Evolutionary conservation across 2,329 filamentous ascomycete species (phyloP).

Genomic region (Colletotrichum lindemuthianum): DNA sequence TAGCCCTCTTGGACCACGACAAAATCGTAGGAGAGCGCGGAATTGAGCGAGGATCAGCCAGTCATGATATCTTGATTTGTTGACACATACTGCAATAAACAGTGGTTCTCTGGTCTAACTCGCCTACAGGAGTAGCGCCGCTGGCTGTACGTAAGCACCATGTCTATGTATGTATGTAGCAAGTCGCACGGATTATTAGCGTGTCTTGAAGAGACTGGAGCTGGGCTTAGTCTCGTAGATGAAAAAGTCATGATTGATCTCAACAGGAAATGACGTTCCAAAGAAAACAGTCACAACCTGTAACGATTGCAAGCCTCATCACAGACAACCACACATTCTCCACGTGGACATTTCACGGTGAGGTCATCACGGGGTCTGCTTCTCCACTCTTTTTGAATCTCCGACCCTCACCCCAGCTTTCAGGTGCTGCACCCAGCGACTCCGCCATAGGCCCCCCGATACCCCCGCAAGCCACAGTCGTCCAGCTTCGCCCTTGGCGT

Average conservation of each 20-base stretch:
- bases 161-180: too few species aligned
- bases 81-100: slow-evolving; percentile 6
- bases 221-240: too few species aligned
- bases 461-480: slow-evolving; percentile 29
- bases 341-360: slow-evolving; percentile 30
- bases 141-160: too few species aligned
- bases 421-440: slow-evolving; percentile 5
- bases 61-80: slow-evolving; percentile 6
- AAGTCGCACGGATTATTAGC: too few species aligned
- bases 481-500: slow-evolving; percentile 22
- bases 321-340: neutral
- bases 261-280: too few species aligned
- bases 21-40: neutral
- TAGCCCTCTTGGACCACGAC: too few species aligned
- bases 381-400: slow-evolving; percentile 25
- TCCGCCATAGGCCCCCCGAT: slow-evolving; percentile 16
- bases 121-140: slow-evolving; percentile 1
- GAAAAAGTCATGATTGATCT: too few species aligned
- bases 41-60: neutral
- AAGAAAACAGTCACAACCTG: too few species aligned
- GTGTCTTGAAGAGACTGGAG: too few species aligned
- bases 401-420: slow-evolving; percentile 33
- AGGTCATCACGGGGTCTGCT: slow-evolving; percentile 30
- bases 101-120: too few species aligned
- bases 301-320: neutral